phyloP scores from a whole-genome alignment of 139 green algal genomes.

The Picochlorum sp. region DNA sequence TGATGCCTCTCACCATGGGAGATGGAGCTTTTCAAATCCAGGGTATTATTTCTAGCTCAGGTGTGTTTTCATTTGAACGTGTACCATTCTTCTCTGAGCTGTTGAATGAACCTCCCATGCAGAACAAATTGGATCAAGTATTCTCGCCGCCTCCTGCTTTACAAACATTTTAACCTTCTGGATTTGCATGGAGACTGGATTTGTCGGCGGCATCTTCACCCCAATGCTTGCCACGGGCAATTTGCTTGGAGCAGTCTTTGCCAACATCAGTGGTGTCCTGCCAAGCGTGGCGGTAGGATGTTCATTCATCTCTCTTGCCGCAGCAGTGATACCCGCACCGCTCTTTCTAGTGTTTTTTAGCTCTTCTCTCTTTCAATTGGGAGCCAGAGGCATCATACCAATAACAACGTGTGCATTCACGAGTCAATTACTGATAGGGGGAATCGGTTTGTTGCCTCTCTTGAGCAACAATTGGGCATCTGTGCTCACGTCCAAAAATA shows the following conservation, averaged over 20 bases:
- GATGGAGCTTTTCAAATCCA: not conserved
- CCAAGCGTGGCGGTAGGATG: not conserved
- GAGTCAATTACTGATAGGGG: not conserved
- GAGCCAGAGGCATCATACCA: not conserved
- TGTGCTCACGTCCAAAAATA: not conserved
- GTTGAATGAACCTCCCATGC: not conserved
- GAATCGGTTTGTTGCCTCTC: not conserved
- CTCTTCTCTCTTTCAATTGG: not conserved
- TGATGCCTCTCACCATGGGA: conserved; percentile 2
- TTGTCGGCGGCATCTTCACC: not conserved
- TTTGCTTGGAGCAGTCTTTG: not conserved
- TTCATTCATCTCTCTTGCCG: not conserved
- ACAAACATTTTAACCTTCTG: not conserved
- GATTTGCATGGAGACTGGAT: conserved; percentile 3
- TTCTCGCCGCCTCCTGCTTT: not conserved
- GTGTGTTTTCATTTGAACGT: too few relatives aligned
- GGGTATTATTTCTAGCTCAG: not conserved
- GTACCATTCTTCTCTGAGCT: not conserved
- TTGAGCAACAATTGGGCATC: not conserved
- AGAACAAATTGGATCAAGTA: not conserved
- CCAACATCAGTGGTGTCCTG: not conserved
- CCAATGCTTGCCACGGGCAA: not conserved
- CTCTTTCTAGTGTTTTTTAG: not conserved
- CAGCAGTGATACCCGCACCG: not conserved
- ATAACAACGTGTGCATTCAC: conserved; percentile 4